These are phyloP conservation scores for Sphaerulina populicola DNA, from an alignment of 2,329 filamentous ascomycete genomes.

Conservation along the genomic window DNA sequence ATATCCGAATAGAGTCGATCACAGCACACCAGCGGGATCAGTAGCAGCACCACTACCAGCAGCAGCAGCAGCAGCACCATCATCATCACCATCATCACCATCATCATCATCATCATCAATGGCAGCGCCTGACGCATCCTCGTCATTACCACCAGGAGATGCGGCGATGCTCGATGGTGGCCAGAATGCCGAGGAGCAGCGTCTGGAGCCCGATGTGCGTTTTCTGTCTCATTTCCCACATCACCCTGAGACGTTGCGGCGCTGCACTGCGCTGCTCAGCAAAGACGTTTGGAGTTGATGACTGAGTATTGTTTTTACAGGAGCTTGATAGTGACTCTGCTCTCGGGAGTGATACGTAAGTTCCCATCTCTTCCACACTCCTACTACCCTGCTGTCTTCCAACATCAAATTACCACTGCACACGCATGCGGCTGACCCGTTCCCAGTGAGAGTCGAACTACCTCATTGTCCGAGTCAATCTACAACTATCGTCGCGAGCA, in stretches of 20 bases:
- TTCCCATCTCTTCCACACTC: not conserved
- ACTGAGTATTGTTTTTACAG: slow-evolving; percentile 18
- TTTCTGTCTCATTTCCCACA: not conserved
- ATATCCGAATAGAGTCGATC: not conserved
- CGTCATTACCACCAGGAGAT: not conserved
- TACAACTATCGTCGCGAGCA: slow-evolving; percentile 34
- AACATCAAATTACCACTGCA: not conserved
- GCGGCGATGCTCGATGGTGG: slow-evolving; percentile 9
- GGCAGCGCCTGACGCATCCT: not conserved
- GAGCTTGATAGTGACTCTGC: slow-evolving; percentile 32
- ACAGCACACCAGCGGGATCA: not conserved
- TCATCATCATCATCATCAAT: not conserved
- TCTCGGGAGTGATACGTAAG: slow-evolving; percentile 32
- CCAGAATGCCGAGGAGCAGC: slow-evolving; percentile 31
- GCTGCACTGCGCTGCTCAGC: not conserved
- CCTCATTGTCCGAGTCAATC: slow-evolving; percentile 32
- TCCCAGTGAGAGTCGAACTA: slow-evolving; percentile 30
- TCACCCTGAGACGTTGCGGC: not conserved
- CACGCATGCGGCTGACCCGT: slow-evolving; percentile 5
- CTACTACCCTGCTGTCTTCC: not conserved
- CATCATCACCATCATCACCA: not conserved
- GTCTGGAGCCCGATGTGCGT: slow-evolving; percentile 33
- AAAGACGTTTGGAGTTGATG: not conserved
- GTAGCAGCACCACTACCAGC: not conserved
- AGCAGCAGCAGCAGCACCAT: not conserved